phyloP scores from a whole-genome alignment of 2,329 filamentous ascomycete species.

The Claviceps purpurea region DNA sequence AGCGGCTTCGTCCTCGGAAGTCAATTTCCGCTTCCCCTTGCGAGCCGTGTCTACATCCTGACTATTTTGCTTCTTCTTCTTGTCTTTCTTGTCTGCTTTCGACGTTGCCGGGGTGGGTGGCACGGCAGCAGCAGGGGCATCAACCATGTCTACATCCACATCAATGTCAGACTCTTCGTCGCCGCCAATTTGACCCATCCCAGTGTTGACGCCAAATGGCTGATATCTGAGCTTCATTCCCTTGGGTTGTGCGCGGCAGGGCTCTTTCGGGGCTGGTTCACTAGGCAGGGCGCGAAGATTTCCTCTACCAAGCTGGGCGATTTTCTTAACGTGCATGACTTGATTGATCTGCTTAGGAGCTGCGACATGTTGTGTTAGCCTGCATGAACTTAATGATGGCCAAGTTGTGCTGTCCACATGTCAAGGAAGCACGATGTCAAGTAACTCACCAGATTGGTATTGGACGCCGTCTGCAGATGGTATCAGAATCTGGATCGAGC shows the following conservation, averaged over 20 bases:
- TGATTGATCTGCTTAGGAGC: conserved; percentile 35
- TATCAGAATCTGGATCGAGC: conserved; percentile 45
- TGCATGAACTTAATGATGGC: neutral
- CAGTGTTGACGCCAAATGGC: conserved; percentile 43
- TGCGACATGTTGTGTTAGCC: conserved; percentile 8
- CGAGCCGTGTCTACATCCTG: conserved; percentile 11
- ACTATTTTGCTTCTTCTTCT: conserved; percentile 7
- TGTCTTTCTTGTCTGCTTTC: conserved; percentile 15
- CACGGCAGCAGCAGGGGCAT: conserved; percentile 19
- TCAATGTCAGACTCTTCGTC: conserved; percentile 29
- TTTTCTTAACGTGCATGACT: conserved; percentile 51
- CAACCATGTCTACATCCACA: conserved; percentile 31
- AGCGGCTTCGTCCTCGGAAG: conserved; percentile 24
- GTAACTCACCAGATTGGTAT: conserved; percentile 38
- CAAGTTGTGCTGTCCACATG: too few species aligned
- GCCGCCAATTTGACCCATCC: conserved; percentile 25
- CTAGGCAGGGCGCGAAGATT: conserved; percentile 11
- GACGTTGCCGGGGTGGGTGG: conserved; percentile 8
- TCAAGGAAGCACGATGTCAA: too few species aligned
- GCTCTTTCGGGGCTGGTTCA: conserved; percentile 33
- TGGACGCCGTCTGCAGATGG: conserved; percentile 40
- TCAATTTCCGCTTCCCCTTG: conserved; percentile 24
- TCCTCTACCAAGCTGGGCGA: conserved; percentile 39
- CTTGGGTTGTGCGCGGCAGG: conserved; percentile 50
- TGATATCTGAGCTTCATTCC: conserved; percentile 54